A percentile compares a stretch with the other conserved stretches of the same genome.
phyloP scores from a whole-genome alignment of 768 basidiomycete genomes.

The Phanerodontia chrysosporium region DNA sequence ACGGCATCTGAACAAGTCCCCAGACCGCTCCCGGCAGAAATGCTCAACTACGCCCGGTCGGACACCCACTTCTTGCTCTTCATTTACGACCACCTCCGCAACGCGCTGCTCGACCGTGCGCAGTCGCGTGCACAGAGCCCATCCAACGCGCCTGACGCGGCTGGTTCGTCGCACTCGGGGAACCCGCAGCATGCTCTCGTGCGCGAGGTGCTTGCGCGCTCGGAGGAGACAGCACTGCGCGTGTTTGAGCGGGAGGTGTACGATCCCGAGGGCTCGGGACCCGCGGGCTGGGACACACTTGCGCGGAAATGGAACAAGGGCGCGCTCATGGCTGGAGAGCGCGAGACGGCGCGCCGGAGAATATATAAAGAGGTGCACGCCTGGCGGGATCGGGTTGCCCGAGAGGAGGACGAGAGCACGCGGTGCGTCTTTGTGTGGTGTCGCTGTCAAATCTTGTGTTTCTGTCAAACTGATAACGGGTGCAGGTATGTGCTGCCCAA shows the following conservation, averaged over 20 bases:
- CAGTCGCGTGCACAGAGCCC: slow-evolving; percentile 37
- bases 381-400: slow-evolving; percentile 79
- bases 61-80: slow-evolving; percentile 95
- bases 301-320: slow-evolving; percentile 82
- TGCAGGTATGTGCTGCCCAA: slow-evolving; percentile 71
- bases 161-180: slow-evolving; percentile 12
- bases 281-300: slow-evolving; percentile 73
- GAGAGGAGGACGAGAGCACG: slow-evolving; percentile 84
- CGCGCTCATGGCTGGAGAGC: slow-evolving; percentile 32
- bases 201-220: slow-evolving; percentile 63
- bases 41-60: slow-evolving; percentile 89
- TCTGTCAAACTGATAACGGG: neutral
- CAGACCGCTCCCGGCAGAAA: slow-evolving; percentile 80
- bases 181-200: slow-evolving; percentile 40
- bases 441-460: neutral
- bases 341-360: slow-evolving; percentile 39
- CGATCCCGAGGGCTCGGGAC: slow-evolving; percentile 58
- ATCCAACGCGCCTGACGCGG: slow-evolving; percentile 21
- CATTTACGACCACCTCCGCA: slow-evolving; percentile 88
- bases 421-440: slow-evolving; percentile 53
- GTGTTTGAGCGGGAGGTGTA: slow-evolving; percentile 68
- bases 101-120: slow-evolving; percentile 77
- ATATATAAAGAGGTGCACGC: slow-evolving; percentile 71
- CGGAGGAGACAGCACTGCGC: slow-evolving; percentile 71
- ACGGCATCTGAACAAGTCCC: neutral